Evolutionary conservation across 1,284 basidiomycete genomes (phyloP).

Genomic region (Cutaneotrichosporon arboriforme): DNA sequence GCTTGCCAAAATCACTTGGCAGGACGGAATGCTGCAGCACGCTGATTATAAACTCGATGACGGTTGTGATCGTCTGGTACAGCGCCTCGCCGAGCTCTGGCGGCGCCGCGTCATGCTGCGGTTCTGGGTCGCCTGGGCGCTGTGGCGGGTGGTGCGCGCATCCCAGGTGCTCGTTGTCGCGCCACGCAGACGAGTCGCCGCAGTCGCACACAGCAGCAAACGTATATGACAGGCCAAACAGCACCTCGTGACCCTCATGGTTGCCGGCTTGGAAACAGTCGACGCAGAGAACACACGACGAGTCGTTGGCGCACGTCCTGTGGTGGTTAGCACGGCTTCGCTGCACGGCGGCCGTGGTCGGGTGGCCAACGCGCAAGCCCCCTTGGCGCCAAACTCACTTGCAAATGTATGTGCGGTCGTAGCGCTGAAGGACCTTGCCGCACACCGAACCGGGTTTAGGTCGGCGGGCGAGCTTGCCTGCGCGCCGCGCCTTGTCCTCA

Average conservation of each 20-base stretch:
- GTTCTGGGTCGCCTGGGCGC: slow-evolving; percentile 19
- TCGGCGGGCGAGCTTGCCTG: slow-evolving; percentile 16
- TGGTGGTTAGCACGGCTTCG: neutral
- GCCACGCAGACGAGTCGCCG: slow-evolving; percentile 83
- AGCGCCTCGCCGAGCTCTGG: slow-evolving; percentile 66
- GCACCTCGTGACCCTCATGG: slow-evolving; percentile 79
- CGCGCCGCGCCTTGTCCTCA: slow-evolving; percentile 17
- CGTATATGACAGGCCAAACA: slow-evolving; percentile 84
- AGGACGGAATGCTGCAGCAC: slow-evolving; percentile 80
- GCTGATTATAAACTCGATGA: slow-evolving; percentile 77
- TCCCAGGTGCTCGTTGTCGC: slow-evolving; percentile 51
- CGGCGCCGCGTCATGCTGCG: slow-evolving; percentile 23
- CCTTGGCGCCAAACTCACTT: too few relatives aligned
- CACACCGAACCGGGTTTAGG: slow-evolving; percentile 30
- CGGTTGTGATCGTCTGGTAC: slow-evolving; percentile 65
- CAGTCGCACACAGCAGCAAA: slow-evolving; percentile 90
- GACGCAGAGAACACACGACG: slow-evolving; percentile 80
- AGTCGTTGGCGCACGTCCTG: slow-evolving; percentile 82
- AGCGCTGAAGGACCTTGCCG: slow-evolving; percentile 38
- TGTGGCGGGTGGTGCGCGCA: slow-evolving; percentile 65
- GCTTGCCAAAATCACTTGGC: slow-evolving; percentile 54
- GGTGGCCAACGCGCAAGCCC: too few relatives aligned
- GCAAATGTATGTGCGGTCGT: slow-evolving; percentile 80
- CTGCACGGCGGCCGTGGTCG: neutral
- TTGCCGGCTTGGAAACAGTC: slow-evolving; percentile 78